A percentile compares a stretch with the other conserved stretches of the same genome.
phyloP scores from a whole-genome alignment of 31 red algal species.

The Endocladia muricata region DNA sequence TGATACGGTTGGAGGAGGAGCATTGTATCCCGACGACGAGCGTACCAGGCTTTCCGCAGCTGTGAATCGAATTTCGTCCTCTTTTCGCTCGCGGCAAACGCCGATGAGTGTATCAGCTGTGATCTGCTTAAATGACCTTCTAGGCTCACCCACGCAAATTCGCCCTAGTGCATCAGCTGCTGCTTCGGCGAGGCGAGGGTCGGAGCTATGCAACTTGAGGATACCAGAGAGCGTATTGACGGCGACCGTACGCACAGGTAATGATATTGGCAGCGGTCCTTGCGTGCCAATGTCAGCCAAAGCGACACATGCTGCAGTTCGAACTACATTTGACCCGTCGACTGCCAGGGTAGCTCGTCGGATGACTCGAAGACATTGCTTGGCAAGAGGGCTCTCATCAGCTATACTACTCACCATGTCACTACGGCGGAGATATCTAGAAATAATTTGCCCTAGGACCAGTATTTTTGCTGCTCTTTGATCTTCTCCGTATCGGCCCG shows the following conservation, averaged over 20 bases:
- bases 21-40: slow-evolving; percentile 42
- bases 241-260: slow-evolving; percentile 1
- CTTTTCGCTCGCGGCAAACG: slow-evolving; percentile 52
- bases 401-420: slow-evolving; percentile 4
- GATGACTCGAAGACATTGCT: slow-evolving; percentile 6
- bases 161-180: slow-evolving; percentile 49
- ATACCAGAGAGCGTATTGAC: slow-evolving; percentile 30
- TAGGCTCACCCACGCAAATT: slow-evolving; percentile 65
- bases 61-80: slow-evolving; percentile 68
- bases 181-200: slow-evolving; percentile 22
- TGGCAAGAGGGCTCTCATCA: slow-evolving; percentile 12
- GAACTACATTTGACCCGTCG: slow-evolving; percentile 42
- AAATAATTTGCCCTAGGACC: slow-evolving; percentile 25
- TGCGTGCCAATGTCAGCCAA: slow-evolving; percentile 27
- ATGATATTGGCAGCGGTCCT: slow-evolving; percentile 17
- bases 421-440: background rate
- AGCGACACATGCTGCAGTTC: slow-evolving; percentile 34
- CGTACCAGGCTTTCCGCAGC: slow-evolving; percentile 48
- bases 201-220: slow-evolving; percentile 32
- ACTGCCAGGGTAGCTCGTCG: slow-evolving; percentile 35
- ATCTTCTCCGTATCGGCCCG: slow-evolving; percentile 44
- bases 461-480: slow-evolving; percentile 47
- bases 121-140: slow-evolving; percentile 33
- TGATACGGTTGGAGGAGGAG: slow-evolving; percentile 16
- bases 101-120: slow-evolving; percentile 25